A percentile compares a stretch with the other conserved stretches of the same genome.
Evolutionary conservation across 208 protist genomes (phyloP).

Genomic region (Herpetomonas samuelpessoai): DNA sequence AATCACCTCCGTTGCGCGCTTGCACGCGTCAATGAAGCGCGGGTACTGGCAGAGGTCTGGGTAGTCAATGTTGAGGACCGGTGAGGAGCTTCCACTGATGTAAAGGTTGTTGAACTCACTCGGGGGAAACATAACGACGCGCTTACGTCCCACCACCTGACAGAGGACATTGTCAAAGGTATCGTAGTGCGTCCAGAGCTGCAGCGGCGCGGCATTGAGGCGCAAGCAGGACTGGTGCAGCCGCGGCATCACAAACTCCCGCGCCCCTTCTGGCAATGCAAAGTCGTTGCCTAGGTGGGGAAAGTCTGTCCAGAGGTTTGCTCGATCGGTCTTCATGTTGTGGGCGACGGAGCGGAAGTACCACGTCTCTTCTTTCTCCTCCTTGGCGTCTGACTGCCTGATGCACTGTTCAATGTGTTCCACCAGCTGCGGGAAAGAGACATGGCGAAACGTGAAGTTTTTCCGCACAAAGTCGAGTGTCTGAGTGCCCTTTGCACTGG

Average conservation of each 20-base stretch:
- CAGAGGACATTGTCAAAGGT: constrained; percentile 93
- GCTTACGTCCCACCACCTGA: constrained; percentile 88
- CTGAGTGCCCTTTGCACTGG: constrained; percentile 22
- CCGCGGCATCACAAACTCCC: constrained; percentile 48
- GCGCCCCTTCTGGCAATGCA: constrained; percentile 41
- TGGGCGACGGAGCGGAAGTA: constrained; percentile 84
- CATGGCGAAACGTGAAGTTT: constrained; percentile 85
- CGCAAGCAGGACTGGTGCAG: constrained; percentile 87
- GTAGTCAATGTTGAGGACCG: constrained; percentile 74
- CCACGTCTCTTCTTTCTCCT: constrained; percentile 42
- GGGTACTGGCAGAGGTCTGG: constrained; percentile 76
- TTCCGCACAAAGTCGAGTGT: constrained; percentile 91
- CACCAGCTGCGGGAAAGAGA: constrained; percentile 67
- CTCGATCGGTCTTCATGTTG: constrained; percentile 83
- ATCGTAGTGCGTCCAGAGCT: constrained; percentile 95
- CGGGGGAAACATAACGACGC: constrained; percentile 88
- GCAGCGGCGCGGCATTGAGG: constrained; percentile 83
- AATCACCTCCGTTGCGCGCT: constrained; percentile 65
- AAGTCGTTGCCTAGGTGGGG: constrained; percentile 65
- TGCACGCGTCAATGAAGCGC: constrained; percentile 77
- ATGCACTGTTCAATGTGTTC: constrained; percentile 43
- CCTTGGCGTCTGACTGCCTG: constrained; percentile 7
- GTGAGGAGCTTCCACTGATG: constrained; percentile 85
- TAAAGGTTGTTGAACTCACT: constrained; percentile 88
- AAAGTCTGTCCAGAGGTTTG: constrained; percentile 88